These are phyloP conservation scores for Aspergillus sp. DNA, from an alignment of 2,329 filamentous ascomycete genomes.

Conservation along the genomic window DNA sequence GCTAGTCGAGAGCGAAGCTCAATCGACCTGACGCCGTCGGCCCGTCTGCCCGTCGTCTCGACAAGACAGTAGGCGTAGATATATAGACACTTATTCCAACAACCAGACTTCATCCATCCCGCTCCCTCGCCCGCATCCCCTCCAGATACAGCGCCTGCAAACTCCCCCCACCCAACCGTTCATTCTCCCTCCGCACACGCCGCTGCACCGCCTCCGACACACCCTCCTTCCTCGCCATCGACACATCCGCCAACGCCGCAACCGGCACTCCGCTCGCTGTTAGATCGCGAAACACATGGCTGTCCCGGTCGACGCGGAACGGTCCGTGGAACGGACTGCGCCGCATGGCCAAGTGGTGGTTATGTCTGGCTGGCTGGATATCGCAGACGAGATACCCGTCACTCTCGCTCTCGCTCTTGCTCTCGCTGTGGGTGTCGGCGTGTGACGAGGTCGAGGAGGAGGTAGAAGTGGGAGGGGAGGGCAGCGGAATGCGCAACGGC, in stretches of 20 bases:
- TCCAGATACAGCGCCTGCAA: slow-evolving; percentile 13
- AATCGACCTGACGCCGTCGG: neutral
- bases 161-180: slow-evolving; percentile 23
- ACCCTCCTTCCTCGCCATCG: slow-evolving; percentile 23
- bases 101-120: neutral
- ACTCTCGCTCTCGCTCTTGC: too few species aligned
- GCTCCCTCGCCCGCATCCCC: neutral
- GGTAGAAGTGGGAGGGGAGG: slow-evolving; percentile 1
- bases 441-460: neutral
- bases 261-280: slow-evolving; percentile 25
- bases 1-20: too few species aligned
- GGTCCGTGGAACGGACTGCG: slow-evolving; percentile 32
- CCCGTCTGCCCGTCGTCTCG: neutral
- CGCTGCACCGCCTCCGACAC: slow-evolving; percentile 16
- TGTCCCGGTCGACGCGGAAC: slow-evolving; percentile 23
- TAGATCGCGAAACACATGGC: slow-evolving; percentile 28
- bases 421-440: too few species aligned
- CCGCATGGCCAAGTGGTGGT: slow-evolving; percentile 25
- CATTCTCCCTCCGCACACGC: slow-evolving; percentile 17
- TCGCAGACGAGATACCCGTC: slow-evolving; percentile 19
- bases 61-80: neutral
- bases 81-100: neutral
- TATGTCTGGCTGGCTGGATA: slow-evolving; percentile 25
- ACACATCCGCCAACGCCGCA: slow-evolving; percentile 30
- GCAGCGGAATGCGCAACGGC: slow-evolving; percentile 25